A percentile compares a stretch with the other conserved stretches of the same genome.
phyloP scores from a whole-genome alignment of 345 rosid species.

The Brassica juncea region DNA sequence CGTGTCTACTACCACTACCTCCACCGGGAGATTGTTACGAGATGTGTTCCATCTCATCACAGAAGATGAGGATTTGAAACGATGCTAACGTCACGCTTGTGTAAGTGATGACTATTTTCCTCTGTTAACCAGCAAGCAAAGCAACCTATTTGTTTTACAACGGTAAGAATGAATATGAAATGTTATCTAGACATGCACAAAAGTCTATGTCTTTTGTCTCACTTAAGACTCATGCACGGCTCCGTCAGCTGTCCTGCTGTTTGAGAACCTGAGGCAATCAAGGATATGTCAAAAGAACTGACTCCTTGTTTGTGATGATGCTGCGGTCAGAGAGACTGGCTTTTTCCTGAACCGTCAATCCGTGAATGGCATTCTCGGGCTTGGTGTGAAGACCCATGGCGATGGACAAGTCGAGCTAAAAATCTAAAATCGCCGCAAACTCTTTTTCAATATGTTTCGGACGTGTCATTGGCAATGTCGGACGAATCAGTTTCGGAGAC shows the following conservation, averaged over 20 bases:
- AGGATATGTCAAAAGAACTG: neutral
- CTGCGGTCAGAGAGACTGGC: constrained; percentile 79
- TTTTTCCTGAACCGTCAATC: constrained; percentile 52
- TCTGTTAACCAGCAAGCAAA: neutral
- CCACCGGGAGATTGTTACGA: constrained; percentile 57
- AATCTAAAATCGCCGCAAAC: constrained; percentile 55
- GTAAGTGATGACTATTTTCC: constrained; percentile 39
- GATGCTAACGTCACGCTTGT: constrained; percentile 60
- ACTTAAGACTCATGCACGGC: neutral
- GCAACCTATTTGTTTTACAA: neutral
- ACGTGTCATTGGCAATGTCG: constrained; percentile 41
- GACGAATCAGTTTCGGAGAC: constrained; percentile 92
- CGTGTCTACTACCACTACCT: constrained; percentile 51
- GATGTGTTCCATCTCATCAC: constrained; percentile 61
- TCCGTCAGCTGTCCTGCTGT: constrained; percentile 3
- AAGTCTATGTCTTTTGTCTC: neutral
- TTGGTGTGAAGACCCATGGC: constrained; percentile 41
- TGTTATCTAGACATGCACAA: neutral
- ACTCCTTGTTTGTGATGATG: constrained; percentile 47
- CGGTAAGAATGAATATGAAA: neutral
- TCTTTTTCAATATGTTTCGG: constrained; percentile 97
- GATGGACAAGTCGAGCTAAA: neutral
- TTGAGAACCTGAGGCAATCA: neutral
- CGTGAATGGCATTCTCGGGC: constrained; percentile 88
- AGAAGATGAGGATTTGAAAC: constrained; percentile 39